phyloP scores from a whole-genome alignment of 2,329 filamentous ascomycete genomes.

The Phyllosticta paracitricarpa region DNA sequence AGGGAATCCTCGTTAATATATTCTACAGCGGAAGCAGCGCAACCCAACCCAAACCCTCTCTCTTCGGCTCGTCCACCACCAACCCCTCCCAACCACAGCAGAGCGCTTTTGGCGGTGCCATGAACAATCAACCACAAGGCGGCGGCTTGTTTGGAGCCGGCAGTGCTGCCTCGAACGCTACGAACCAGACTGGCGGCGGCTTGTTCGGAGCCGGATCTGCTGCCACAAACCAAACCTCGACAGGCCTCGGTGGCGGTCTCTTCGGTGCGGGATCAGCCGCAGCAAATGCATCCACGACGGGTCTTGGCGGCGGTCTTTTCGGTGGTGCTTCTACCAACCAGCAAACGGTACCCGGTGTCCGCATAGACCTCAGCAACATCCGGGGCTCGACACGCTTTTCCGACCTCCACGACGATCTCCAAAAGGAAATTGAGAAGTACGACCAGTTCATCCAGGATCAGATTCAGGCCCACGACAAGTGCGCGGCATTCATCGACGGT shows the following conservation, averaged over 20 bases:
- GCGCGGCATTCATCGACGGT: conserved; percentile 49
- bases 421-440: conserved; percentile 65
- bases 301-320: not conserved
- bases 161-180: not conserved
- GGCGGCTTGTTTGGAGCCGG: conserved; percentile 3
- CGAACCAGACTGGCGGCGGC: not conserved
- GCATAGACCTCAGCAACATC: conserved; percentile 29
- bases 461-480: conserved; percentile 65
- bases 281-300: not conserved
- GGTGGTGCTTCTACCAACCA: conserved; percentile 1
- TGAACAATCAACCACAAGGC: conserved; percentile 17
- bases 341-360: conserved; percentile 7
- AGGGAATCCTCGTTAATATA: conserved; percentile 18
- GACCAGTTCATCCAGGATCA: conserved; percentile 74
- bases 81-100: conserved; percentile 19
- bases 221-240: not conserved
- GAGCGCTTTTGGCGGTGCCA: conserved; percentile 22
- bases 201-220: conserved; percentile 35
- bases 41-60: conserved; percentile 23
- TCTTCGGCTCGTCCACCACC: conserved; percentile 19
- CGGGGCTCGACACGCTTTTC: conserved; percentile 85
- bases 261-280: not conserved
- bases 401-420: conserved; percentile 73
- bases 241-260: not conserved
- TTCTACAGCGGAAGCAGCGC: conserved; percentile 24